Evolutionary conservation across 176 grass and related monocot species (phyloP), one percentile per base, ranked within the genome.

Genomic region (Phoenix dactylifera): DNA sequence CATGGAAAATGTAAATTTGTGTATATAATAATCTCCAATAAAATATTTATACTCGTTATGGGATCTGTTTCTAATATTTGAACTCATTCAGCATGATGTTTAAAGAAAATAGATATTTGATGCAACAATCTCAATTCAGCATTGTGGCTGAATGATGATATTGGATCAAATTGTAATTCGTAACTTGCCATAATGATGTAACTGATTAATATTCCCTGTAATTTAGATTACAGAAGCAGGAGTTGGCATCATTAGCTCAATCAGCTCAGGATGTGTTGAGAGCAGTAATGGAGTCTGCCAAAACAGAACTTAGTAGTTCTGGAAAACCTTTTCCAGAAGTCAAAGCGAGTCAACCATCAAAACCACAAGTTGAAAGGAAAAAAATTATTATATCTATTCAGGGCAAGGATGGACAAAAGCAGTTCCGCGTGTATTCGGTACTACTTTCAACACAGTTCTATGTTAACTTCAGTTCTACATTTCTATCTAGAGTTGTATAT

Each of bases 301-400:
- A 69, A 58, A 51, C 49, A 55, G 72, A 85, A 48, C 49, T 83
- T 65, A 66, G 28, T 6, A 57, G 29, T 30, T 50, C 49, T 10
- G 71, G 63, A 57, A 74, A 68, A 63, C 15, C 59, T 50, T 12
- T 62, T 64, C 64, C 77, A 72, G 55, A 65, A 69, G 72, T 80
- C 58, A 28, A 85, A 79, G n/a, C 83, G 17, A 79, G 88, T 22
- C 57, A 72, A 5, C 55, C 35, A 64, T 6, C 62, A 60, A 73
- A 85, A 82, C 51, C 26, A 54, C 23, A 74, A 30, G 55, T 59
- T 4, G 69, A 66, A 62, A 85, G 82, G 71, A 65, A 72, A 63
- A 92, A 85, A 19, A 78, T 97, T 0, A 62, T 85, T n/a, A 79
- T 97, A 75, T 80, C 76, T 22, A 58, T 97, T 63, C 84, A 97